Evolutionary conservation across 1,284 basidiomycete genomes (phyloP).

Genomic region (Stygiomarasmius scandens): DNA sequence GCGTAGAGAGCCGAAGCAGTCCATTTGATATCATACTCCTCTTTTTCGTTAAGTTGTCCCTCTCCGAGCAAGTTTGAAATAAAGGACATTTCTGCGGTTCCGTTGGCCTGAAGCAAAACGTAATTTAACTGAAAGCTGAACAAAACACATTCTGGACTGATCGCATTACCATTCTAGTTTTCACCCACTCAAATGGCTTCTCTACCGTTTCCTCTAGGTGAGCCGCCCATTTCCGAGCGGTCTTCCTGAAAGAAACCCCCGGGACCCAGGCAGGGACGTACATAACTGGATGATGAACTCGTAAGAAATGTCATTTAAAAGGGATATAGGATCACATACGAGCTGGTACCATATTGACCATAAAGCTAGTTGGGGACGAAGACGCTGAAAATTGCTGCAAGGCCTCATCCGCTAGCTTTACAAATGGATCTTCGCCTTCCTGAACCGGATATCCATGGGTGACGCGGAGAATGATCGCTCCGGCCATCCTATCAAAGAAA

Average conservation of each 20-base stretch:
- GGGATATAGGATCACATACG: slow-evolving; percentile 39
- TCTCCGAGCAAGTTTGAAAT: slow-evolving; percentile 15
- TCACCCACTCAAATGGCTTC: slow-evolving; percentile 18
- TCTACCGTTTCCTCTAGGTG: slow-evolving; percentile 20
- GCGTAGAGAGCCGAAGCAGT: slow-evolving; percentile 23
- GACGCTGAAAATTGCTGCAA: slow-evolving; percentile 37
- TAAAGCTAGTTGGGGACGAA: slow-evolving; percentile 28
- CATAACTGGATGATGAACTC: too few relatives aligned
- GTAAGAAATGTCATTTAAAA: too few relatives aligned
- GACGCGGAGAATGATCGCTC: slow-evolving; percentile 35
- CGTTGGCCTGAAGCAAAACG: slow-evolving; percentile 11
- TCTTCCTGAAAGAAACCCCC: slow-evolving; percentile 25
- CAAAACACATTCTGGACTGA: background rate
- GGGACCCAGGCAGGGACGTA: slow-evolving; percentile 29
- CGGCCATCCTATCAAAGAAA: slow-evolving; percentile 35
- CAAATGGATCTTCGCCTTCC: slow-evolving; percentile 33
- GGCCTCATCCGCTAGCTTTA: slow-evolving; percentile 31
- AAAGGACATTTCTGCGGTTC: slow-evolving; percentile 19
- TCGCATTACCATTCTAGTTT: slow-evolving; percentile 22
- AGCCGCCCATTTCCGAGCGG: slow-evolving; percentile 18
- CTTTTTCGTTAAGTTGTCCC: background rate
- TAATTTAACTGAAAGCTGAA: background rate
- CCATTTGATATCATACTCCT: slow-evolving; percentile 19
- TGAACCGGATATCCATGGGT: slow-evolving; percentile 38
- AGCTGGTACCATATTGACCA: slow-evolving; percentile 38